These are phyloP conservation scores for Prosopis cineraria DNA, from an alignment of 306 rosid genomes.

Conservation along the genomic window DNA sequence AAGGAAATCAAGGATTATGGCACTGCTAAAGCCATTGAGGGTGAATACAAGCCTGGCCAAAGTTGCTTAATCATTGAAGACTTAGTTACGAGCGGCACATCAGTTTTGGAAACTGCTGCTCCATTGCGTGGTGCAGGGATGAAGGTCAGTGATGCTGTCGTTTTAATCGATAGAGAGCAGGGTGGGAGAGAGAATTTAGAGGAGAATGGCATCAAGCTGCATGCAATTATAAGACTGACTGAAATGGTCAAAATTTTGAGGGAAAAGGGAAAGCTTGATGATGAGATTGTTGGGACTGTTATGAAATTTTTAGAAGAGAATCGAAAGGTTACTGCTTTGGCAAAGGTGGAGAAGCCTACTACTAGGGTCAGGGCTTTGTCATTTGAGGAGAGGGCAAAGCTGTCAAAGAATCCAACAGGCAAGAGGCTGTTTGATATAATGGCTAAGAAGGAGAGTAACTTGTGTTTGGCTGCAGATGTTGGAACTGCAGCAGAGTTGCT, in stretches of 20 bases:
- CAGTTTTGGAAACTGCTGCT: constrained; percentile 78
- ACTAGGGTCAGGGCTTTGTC: constrained; percentile 53
- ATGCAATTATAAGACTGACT: constrained; percentile 61
- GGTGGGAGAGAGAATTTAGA: constrained; percentile 89
- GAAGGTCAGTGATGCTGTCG: constrained; percentile 75
- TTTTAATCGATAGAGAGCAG: constrained; percentile 84
- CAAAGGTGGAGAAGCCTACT: constrained; percentile 48
- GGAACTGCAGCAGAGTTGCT: constrained; percentile 83
- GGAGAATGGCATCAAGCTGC: constrained; percentile 70
- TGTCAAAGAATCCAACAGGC: constrained; percentile 83
- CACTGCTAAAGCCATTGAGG: constrained; percentile 85
- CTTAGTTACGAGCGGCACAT: constrained; percentile 86
- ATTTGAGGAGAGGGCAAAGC: constrained; percentile 68
- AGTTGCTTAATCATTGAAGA: constrained; percentile 82
- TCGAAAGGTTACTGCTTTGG: constrained; percentile 60
- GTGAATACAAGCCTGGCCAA: constrained; percentile 59
- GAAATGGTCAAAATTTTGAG: constrained; percentile 83
- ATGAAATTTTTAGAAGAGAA: constrained; percentile 70
- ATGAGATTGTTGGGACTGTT: constrained; percentile 60
- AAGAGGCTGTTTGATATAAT: constrained; percentile 79
- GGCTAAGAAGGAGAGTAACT: constrained; percentile 76
- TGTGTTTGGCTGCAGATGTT: constrained; percentile 91
- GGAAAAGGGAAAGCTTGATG: constrained; percentile 72
- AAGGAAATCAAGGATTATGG: constrained; percentile 95
- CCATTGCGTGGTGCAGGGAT: constrained; percentile 76